These are phyloP conservation scores for Cercospora brassicicola DNA, from an alignment of 2,329 filamentous ascomycete species.

Conservation along the genomic window DNA sequence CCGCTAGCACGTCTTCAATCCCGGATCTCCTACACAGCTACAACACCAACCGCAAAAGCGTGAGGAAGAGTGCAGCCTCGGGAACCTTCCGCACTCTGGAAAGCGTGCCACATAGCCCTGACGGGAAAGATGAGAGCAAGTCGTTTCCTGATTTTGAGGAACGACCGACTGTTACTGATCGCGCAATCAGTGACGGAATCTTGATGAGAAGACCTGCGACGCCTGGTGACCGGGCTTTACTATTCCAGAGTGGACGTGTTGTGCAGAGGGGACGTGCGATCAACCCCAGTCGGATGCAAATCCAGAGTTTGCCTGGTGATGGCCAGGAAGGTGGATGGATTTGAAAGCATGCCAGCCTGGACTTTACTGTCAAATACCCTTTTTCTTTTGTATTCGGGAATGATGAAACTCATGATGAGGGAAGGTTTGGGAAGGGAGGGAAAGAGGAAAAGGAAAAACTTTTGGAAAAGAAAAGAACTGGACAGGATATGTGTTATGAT, in stretches of 20 bases:
- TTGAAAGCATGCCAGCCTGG: constrained; percentile 1
- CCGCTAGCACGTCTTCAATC: constrained; percentile 32
- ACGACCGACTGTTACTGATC: constrained; percentile 8
- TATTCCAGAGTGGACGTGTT: constrained; percentile 32
- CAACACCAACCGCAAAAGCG: constrained; percentile 24
- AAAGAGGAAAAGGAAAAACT: background rate
- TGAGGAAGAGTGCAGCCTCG: constrained; percentile 11
- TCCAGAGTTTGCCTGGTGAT: constrained; percentile 11
- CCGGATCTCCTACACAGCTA: constrained; percentile 35
- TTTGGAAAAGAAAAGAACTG: background rate
- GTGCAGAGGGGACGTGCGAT: constrained; percentile 28
- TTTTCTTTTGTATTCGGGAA: background rate
- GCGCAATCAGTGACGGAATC: constrained; percentile 13
- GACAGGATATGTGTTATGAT: background rate
- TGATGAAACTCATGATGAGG: background rate
- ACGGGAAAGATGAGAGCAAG: constrained; percentile 12
- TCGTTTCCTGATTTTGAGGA: background rate
- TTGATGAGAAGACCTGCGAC: constrained; percentile 29
- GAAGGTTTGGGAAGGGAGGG: background rate
- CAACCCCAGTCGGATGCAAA: constrained; percentile 13
- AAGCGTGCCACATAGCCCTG: constrained; percentile 31
- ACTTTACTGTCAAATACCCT: background rate
- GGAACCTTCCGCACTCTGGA: constrained; percentile 27
- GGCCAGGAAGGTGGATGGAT: constrained; percentile 20
- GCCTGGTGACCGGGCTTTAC: constrained; percentile 29